These are phyloP conservation scores for Fraxinus sp. DNA, from an alignment of 305 asterid genomes.

Conservation along the genomic window DNA sequence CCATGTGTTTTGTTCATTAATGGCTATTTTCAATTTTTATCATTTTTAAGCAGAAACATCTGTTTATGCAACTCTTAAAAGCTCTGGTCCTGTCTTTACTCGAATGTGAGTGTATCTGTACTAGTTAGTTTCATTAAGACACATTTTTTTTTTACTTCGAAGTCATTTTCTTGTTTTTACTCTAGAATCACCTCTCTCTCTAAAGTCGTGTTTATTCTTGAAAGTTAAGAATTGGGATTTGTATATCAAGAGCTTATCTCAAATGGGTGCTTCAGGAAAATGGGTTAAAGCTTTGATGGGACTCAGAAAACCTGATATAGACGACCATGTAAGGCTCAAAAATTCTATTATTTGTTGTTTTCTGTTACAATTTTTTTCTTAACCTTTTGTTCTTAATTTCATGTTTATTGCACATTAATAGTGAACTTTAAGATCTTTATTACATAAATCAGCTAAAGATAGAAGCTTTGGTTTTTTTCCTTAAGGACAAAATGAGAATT, in stretches of 20 bases:
- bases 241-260: background rate
- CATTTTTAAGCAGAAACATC: constrained; percentile 17
- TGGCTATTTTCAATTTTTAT: too few species aligned
- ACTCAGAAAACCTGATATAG: constrained; percentile 39
- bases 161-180: too few species aligned
- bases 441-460: background rate
- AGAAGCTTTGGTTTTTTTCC: too few species aligned
- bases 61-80: constrained; percentile 30
- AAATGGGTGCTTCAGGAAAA: background rate
- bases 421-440: background rate
- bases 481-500: constrained; percentile 56
- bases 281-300: background rate
- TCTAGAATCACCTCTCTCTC: background rate
- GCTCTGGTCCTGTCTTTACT: background rate
- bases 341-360: background rate
- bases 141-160: background rate
- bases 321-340: constrained; percentile 56
- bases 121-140: constrained; percentile 24
- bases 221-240: background rate
- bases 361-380: constrained; percentile 2
- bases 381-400: background rate
- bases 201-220: constrained; percentile 4
- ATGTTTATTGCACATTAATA: background rate
- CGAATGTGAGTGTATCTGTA: constrained; percentile 9
- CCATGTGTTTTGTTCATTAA: too few species aligned